Base-by-base conservation (phyloP, 306 rosid species). In the Alnus rubra region DNA sequence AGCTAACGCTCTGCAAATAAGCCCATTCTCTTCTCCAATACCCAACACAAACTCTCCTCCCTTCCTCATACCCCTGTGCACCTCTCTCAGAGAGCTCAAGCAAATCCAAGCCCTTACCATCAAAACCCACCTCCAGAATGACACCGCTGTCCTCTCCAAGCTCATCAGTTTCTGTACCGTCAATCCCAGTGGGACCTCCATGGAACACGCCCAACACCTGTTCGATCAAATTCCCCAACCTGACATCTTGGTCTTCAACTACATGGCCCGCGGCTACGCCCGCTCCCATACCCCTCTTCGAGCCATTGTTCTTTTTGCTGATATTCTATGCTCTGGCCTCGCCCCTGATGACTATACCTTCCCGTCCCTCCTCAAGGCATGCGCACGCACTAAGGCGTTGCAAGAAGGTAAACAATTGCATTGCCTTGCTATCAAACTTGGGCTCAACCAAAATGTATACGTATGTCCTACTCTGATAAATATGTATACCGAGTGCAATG, bases 311-410 rank as follows among this genome's bases (percentile, higher is more conserved):
- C 83, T 93, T 47, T 86, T 91, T 62, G 72, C 82, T 65, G 76
- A 75, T 7, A 73, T 82, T 0, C 3, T 93, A 0, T 59, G 54
- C 74, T 77, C 78, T 31, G 92, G 90, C 4, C 63, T 88, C 70
- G 71, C 81, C 68, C 98, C 98, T 0, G 97, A 93, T 82, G 89
- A 87, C 50, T 93, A 90, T 85, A 86, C 98, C 23, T 93, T 93
- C 82, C 86, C 97, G 0, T 86, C 98, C 1, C 93, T 93, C 49
- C 82, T 93, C 77, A 91, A 91, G 89, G 98, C 88, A 1, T 91
- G 97, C 76, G 89, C 95, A 53, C 74, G 83, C 81, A 84, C 89
- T 10, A 90, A 91, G 84, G 95, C 93, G 12, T 48, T 88, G 42
- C 77, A 81, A 44, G 90, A 90, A 87, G 98, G 98, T 33, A 90